Evolutionary conservation across 2,329 filamentous ascomycete genomes (phyloP).

Genomic region (Arachnomyces sp.): DNA sequence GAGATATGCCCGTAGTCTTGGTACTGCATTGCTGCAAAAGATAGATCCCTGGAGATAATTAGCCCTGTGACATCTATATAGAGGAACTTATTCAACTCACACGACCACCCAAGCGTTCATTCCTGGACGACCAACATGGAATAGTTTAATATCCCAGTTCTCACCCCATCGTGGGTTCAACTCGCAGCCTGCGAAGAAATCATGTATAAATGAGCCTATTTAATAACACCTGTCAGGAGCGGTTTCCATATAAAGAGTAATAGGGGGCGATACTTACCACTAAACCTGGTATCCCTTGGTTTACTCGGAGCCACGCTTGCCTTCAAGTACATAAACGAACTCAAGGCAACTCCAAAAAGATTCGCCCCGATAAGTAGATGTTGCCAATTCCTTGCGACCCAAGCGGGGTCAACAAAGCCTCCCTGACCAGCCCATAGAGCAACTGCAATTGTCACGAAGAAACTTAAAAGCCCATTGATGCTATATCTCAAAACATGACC

Average conservation of each 20-base stretch:
- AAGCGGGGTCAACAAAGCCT: constrained; percentile 30
- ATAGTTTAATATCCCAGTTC: constrained; percentile 40
- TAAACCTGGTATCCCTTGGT: constrained; percentile 36
- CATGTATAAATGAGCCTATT: constrained; percentile 29
- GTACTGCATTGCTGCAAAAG: constrained; percentile 35
- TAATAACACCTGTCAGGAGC: constrained; percentile 1
- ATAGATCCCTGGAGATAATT: constrained; percentile 24
- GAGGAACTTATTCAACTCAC: constrained; percentile 19
- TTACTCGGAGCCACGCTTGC: constrained; percentile 34
- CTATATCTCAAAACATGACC: constrained; percentile 36
- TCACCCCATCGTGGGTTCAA: constrained; percentile 38
- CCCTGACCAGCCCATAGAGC: constrained; percentile 19
- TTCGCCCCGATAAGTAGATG: constrained; percentile 34
- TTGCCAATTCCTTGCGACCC: constrained; percentile 37
- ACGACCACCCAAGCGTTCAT: constrained; percentile 43
- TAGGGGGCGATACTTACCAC: constrained; percentile 12
- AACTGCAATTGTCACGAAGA: constrained; percentile 31
- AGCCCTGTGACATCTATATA: background rate
- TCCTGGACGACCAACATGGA: constrained; percentile 41
- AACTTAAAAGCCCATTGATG: constrained; percentile 37
- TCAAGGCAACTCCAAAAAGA: constrained; percentile 26
- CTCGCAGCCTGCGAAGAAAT: constrained; percentile 42
- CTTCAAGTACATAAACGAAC: constrained; percentile 30
- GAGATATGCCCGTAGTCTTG: constrained; percentile 33
- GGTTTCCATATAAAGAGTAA: background rate